phyloP scores from a whole-genome alignment of 805 yeast species.

The Lipomyces sp. region DNA sequence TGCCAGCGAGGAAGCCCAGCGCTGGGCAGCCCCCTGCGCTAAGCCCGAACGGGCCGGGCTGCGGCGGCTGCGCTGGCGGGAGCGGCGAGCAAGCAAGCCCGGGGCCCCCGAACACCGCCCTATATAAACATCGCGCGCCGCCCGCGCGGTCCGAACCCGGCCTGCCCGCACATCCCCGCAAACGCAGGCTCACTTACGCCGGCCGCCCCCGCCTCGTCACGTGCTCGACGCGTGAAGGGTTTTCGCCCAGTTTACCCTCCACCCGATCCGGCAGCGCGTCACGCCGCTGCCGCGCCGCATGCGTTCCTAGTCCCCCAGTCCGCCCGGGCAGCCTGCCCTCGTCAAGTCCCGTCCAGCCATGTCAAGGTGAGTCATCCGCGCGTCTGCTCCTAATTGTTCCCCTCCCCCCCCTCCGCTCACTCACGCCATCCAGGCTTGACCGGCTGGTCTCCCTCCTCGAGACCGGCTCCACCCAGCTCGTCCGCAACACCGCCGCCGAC shows the following conservation, averaged over 20 bases:
- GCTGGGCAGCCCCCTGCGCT: neutral
- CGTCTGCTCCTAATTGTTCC: too few relatives aligned
- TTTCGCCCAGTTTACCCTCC: neutral
- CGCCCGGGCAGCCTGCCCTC: too few relatives aligned
- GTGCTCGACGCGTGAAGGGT: neutral
- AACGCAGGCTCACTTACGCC: neutral
- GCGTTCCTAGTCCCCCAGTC: too few relatives aligned
- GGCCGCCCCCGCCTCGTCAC: neutral
- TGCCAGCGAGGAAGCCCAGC: neutral
- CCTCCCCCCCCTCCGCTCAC: neutral
- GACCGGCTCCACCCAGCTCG: slow-evolving; percentile 91
- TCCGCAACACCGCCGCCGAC: slow-evolving; percentile 94
- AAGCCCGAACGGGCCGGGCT: neutral
- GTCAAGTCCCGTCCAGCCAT: slow-evolving; percentile 5
- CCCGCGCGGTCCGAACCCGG: slow-evolving; percentile 11
- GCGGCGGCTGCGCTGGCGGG: slow-evolving; percentile 1
- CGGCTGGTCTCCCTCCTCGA: slow-evolving; percentile 64
- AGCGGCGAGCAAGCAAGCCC: slow-evolving; percentile 5
- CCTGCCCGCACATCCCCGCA: neutral
- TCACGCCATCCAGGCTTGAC: slow-evolving; percentile 46
- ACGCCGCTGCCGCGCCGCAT: too few relatives aligned
- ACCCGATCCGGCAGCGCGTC: slow-evolving; percentile 1
- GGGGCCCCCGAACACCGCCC: too few relatives aligned
- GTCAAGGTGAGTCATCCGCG: slow-evolving; percentile 16
- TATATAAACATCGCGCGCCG: slow-evolving; percentile 19